phyloP scores from a whole-genome alignment of 345 rosid genomes.

The Camelina sativa region DNA sequence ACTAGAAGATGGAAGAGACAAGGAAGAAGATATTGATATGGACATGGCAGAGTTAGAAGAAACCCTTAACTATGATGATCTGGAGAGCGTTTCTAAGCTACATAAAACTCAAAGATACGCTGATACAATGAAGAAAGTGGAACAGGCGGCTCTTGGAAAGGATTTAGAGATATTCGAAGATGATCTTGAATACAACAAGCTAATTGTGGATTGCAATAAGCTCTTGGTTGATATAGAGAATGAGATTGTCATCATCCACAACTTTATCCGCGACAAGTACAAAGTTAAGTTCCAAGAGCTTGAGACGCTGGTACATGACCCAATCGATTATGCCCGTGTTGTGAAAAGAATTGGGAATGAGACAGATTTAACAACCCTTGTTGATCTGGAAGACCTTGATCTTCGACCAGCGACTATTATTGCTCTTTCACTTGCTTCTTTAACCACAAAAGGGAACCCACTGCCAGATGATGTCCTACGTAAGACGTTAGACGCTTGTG shows the following conservation, averaged over 20 bases:
- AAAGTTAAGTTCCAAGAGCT: constrained; percentile 80
- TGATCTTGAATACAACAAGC: constrained; percentile 71
- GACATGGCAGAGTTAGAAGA: constrained; percentile 67
- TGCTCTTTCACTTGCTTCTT: constrained; percentile 71
- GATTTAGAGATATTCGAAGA: constrained; percentile 47
- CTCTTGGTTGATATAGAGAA: constrained; percentile 79
- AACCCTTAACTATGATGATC: constrained; percentile 74
- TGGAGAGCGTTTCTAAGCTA: constrained; percentile 73
- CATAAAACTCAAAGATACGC: constrained; percentile 74
- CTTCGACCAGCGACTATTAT: constrained; percentile 68
- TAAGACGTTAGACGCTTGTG: too few species aligned
- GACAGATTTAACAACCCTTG: constrained; percentile 67
- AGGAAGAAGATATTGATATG: constrained; percentile 69
- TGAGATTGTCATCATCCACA: constrained; percentile 75
- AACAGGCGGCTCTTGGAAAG: constrained; percentile 58
- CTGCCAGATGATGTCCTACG: too few species aligned
- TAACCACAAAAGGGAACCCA: constrained; percentile 67
- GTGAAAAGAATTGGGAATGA: constrained; percentile 82
- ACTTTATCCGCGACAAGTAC: constrained; percentile 80
- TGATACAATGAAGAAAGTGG: constrained; percentile 83
- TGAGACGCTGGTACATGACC: constrained; percentile 78
- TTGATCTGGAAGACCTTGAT: constrained; percentile 67
- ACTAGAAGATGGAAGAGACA: constrained; percentile 37
- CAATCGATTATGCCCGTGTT: constrained; percentile 84
- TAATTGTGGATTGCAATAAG: constrained; percentile 79